Evolutionary conservation across 192 early-diverging fungal genomes (phyloP).

Genomic region (Coemansia sp.): DNA sequence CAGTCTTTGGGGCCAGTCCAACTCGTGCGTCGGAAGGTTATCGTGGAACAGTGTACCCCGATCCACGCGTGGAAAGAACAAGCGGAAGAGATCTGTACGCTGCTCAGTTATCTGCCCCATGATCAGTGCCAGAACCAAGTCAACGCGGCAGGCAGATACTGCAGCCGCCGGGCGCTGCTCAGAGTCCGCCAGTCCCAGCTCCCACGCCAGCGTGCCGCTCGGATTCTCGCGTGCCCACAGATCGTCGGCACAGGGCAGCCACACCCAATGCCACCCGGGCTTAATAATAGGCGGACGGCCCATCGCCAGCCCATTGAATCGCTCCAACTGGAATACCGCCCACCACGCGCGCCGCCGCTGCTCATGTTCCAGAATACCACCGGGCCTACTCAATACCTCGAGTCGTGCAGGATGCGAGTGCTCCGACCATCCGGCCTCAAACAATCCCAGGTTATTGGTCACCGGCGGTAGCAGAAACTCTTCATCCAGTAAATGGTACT

Average conservation of each 20-base stretch:
- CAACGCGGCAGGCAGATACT: slow-evolving; percentile 40
- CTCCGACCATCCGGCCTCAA: slow-evolving; percentile 51
- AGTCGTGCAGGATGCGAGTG: slow-evolving; percentile 41
- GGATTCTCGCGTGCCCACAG: slow-evolving; percentile 47
- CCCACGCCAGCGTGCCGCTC: slow-evolving; percentile 38
- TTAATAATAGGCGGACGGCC: slow-evolving; percentile 54
- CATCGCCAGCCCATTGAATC: slow-evolving; percentile 56
- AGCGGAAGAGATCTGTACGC: slow-evolving; percentile 50
- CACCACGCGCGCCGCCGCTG: slow-evolving; percentile 51
- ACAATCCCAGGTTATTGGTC: slow-evolving; percentile 47
- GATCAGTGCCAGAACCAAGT: slow-evolving; percentile 43
- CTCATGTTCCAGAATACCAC: slow-evolving; percentile 49
- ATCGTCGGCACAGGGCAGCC: slow-evolving; percentile 51
- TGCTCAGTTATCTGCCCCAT: slow-evolving; percentile 55
- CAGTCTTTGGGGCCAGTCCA: slow-evolving; percentile 29
- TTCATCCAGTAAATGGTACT: slow-evolving; percentile 55
- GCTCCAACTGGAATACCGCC: slow-evolving; percentile 51
- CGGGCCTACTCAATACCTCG: slow-evolving; percentile 46
- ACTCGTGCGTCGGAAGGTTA: slow-evolving; percentile 50
- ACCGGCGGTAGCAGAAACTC: slow-evolving; percentile 53
- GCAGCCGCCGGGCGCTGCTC: slow-evolving; percentile 18
- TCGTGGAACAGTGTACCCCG: slow-evolving; percentile 54
- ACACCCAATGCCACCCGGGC: slow-evolving; percentile 58
- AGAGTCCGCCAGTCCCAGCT: slow-evolving; percentile 46
- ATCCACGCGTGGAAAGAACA: slow-evolving; percentile 55